Conservation (phyloP, 2,329 filamentous ascomycete species). For the Scedosporium boydii region DNA sequence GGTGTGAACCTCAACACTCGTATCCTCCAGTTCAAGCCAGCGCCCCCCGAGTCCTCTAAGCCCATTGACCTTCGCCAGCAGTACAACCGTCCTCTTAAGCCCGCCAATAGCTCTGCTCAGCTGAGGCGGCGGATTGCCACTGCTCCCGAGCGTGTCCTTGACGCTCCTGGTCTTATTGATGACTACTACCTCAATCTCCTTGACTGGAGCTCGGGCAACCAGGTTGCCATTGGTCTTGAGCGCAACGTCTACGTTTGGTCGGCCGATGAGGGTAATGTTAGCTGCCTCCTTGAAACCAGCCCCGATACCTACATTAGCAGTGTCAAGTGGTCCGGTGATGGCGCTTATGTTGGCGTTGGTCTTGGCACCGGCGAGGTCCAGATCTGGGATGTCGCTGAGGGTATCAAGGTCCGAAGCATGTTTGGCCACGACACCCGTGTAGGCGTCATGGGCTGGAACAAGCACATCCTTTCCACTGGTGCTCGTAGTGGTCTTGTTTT, state of each 20-base stretch:
- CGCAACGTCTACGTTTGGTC: slow-evolving; percentile 98
- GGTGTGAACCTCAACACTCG: slow-evolving; percentile 89
- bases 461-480: slow-evolving; percentile 92
- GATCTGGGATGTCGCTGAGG: slow-evolving; percentile 97
- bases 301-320: slow-evolving; percentile 94
- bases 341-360: slow-evolving; percentile 90
- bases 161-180: slow-evolving; percentile 90
- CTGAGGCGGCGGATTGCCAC: slow-evolving; percentile 88
- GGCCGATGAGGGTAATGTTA: slow-evolving; percentile 83
- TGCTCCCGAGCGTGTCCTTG: slow-evolving; percentile 88
- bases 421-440: slow-evolving; percentile 94
- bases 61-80: slow-evolving; percentile 95
- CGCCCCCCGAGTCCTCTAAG: slow-evolving; percentile 95
- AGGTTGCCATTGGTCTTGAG: slow-evolving; percentile 95
- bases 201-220: slow-evolving; percentile 96
- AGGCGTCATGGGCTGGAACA: slow-evolving; percentile 98
- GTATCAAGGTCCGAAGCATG: slow-evolving; percentile 95
- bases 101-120: slow-evolving; percentile 66
- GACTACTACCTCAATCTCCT: slow-evolving; percentile 99
- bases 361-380: slow-evolving; percentile 94
- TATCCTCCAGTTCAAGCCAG: slow-evolving; percentile 97
- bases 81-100: slow-evolving; percentile 92
- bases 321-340: slow-evolving; percentile 97
- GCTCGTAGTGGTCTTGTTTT: slow-evolving; percentile 89
- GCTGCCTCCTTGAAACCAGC: slow-evolving; percentile 76